A percentile compares a stretch with the other conserved stretches of the same genome.
Evolutionary conservation across 1,284 basidiomycete genomes (phyloP).

Genomic region (Trametes hirsuta): DNA sequence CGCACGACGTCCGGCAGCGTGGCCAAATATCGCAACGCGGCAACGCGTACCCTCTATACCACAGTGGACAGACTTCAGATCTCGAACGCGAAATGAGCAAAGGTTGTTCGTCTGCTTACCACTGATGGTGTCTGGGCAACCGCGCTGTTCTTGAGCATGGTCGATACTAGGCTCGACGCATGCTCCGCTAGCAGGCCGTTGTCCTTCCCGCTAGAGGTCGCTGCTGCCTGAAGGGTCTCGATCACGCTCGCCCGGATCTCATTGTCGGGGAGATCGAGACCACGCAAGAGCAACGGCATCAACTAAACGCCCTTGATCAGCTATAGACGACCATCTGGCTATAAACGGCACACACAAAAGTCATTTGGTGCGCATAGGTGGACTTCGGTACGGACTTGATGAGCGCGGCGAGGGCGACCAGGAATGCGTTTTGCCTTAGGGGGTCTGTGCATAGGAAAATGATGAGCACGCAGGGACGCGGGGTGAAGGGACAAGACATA

Average conservation of each 20-base stretch:
- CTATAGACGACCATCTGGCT: not conserved
- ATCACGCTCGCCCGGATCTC: constrained; percentile 82
- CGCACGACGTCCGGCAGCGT: constrained; percentile 75
- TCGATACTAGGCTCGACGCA: constrained; percentile 68
- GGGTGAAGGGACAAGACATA: constrained; percentile 33
- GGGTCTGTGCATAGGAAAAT: constrained; percentile 38
- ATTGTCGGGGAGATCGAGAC: constrained; percentile 77
- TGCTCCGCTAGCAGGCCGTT: constrained; percentile 64
- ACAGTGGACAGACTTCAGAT: not conserved
- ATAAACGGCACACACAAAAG: constrained; percentile 52
- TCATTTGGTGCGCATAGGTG: constrained; percentile 69
- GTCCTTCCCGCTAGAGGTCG: constrained; percentile 51
- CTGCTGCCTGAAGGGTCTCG: constrained; percentile 75
- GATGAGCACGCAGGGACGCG: not conserved
- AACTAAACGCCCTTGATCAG: constrained; percentile 53
- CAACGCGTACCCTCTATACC: constrained; percentile 68
- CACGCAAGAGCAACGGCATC: constrained; percentile 86
- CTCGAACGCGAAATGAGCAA: too few species aligned
- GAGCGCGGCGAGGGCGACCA: constrained; percentile 85
- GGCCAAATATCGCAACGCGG: constrained; percentile 77
- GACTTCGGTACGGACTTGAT: constrained; percentile 82
- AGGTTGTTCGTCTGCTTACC: constrained; percentile 42
- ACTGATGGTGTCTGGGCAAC: constrained; percentile 52
- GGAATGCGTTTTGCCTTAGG: constrained; percentile 66
- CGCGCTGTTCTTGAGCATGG: constrained; percentile 69